These are phyloP conservation scores for Clathrus columnatus DNA, from an alignment of 768 basidiomycete species.

Conservation along the genomic window DNA sequence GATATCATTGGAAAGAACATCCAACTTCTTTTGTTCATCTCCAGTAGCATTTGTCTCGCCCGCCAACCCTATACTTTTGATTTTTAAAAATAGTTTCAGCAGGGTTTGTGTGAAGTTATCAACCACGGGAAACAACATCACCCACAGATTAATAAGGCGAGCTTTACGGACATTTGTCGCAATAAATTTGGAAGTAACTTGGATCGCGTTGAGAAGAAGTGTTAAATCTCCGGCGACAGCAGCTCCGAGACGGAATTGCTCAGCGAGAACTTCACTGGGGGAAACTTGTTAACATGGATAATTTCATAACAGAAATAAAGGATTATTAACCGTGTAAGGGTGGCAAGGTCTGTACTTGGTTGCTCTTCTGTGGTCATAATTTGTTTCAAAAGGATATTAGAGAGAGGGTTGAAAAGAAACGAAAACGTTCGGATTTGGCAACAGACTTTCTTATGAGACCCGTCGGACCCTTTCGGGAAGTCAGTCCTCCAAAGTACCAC, in stretches of 20 bases:
- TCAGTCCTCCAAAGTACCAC: not conserved
- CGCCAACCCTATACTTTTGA: conserved; percentile 83
- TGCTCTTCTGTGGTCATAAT: conserved; percentile 44
- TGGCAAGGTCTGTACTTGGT: conserved; percentile 83
- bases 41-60: conserved; percentile 96
- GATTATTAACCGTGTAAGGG: conserved; percentile 69
- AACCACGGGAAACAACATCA: conserved; percentile 10
- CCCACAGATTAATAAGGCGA: conserved; percentile 92
- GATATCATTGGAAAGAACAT: conserved; percentile 97
- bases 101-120: not conserved
- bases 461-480: not conserved
- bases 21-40: conserved; percentile 99
- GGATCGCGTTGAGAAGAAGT: conserved; percentile 88
- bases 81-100: not conserved
- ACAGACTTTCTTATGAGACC: not conserved
- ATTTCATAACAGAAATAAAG: not conserved
- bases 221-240: conserved; percentile 91
- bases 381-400: not conserved
- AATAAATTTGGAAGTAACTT: conserved; percentile 94
- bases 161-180: conserved; percentile 97
- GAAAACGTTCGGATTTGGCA: too few relatives aligned
- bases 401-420: too few relatives aligned
- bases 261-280: conserved; percentile 73
- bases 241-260: conserved; percentile 75
- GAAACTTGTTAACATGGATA: conserved; percentile 5